These are phyloP conservation scores for Uronychia binucleata DNA, from an alignment of 73 alveolate species.

Conservation along the genomic window DNA sequence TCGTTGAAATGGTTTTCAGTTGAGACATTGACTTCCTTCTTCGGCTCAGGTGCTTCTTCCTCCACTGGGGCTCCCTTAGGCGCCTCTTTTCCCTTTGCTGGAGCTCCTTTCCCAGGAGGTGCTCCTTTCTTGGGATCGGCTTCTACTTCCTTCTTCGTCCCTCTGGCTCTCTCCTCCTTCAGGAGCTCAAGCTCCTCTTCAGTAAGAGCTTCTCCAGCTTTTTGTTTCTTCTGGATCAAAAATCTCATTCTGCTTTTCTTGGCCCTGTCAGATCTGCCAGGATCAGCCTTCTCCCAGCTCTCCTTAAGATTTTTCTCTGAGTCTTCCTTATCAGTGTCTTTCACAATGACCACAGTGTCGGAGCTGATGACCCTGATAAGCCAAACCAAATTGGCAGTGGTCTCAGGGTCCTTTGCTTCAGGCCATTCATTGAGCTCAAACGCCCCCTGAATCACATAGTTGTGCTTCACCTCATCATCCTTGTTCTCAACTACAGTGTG, in stretches of 20 bases:
- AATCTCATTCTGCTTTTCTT: conserved; percentile 86
- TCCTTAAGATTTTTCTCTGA: conserved; percentile 90
- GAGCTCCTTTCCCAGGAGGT: conserved; percentile 33
- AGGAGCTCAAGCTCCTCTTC: conserved; percentile 82
- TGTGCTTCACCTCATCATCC: conserved; percentile 50
- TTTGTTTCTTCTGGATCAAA: conserved; percentile 73
- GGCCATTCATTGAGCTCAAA: conserved; percentile 87
- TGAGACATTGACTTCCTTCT: conserved; percentile 38
- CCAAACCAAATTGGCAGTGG: conserved; percentile 81
- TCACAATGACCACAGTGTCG: conserved; percentile 91
- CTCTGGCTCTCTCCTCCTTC: conserved; percentile 86
- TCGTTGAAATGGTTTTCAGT: conserved; percentile 53
- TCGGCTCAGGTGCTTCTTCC: conserved; percentile 23
- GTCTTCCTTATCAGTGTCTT: conserved; percentile 97
- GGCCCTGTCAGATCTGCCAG: conserved; percentile 98
- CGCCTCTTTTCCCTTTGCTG: conserved; percentile 1
- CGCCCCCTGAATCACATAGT: conserved; percentile 70
- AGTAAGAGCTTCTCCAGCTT: conserved; percentile 79
- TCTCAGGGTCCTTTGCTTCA: conserved; percentile 55
- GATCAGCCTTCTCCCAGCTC: conserved; percentile 96
- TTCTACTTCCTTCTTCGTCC: conserved; percentile 68
- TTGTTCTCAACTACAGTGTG: neutral
- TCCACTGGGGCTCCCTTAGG: conserved; percentile 36
- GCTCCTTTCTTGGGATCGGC: conserved; percentile 75
- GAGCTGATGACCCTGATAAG: conserved; percentile 77